Conservation (phyloP, 108 stramenopile species). For the Pseudonitzschia multiseries region DNA sequence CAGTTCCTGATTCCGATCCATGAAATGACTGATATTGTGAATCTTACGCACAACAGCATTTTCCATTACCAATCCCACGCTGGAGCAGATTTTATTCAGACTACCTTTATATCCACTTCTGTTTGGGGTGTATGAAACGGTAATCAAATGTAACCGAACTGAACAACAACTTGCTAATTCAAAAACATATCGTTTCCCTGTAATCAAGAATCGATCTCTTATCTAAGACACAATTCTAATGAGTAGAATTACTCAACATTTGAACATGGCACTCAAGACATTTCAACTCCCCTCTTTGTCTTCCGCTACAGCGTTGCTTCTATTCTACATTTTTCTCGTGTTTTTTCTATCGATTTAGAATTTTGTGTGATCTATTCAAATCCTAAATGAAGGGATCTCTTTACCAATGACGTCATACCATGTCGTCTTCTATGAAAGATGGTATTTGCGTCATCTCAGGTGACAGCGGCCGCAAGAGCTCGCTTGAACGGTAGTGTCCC, state of each 20-base stretch:
- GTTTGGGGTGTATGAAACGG: not conserved
- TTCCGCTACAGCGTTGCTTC: not conserved
- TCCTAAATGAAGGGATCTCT: not conserved
- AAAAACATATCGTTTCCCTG: not conserved
- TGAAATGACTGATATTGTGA: slow-evolving; percentile 1
- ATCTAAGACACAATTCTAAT: not conserved
- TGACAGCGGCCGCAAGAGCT: slow-evolving; percentile 1
- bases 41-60: not conserved
- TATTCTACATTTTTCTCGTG: not conserved
- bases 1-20: slow-evolving; percentile 54
- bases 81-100: not conserved
- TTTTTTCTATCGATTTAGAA: not conserved
- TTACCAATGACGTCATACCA: not conserved
- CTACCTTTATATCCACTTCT: not conserved
- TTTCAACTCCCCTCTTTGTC: not conserved
- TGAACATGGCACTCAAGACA: not conserved
- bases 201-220: not conserved
- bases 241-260: not conserved
- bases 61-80: not conserved
- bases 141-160: not conserved
- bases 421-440: not conserved
- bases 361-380: not conserved
- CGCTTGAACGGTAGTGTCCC: not conserved
- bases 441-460: not conserved
- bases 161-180: not conserved